Evolutionary conservation across 108 stramenopile genomes (phyloP).

Genomic region (Skeletonema costatum): DNA sequence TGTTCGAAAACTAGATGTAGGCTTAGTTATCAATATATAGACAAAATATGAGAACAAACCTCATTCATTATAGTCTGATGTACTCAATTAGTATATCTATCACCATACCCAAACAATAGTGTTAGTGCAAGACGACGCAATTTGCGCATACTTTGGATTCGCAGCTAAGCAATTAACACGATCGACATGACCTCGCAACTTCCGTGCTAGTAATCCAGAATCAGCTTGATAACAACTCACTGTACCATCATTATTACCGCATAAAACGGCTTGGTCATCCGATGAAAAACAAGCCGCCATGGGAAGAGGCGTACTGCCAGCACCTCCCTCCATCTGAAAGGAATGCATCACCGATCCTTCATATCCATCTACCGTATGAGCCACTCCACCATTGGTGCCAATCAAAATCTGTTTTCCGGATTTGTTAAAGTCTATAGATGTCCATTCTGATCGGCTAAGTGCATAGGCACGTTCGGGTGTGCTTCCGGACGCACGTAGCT

Average conservation of each 20-base stretch:
- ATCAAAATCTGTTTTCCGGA: constrained; percentile 79
- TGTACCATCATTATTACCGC: constrained; percentile 70
- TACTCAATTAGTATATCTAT: not conserved
- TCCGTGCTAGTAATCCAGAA: constrained; percentile 55
- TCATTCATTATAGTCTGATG: no score
- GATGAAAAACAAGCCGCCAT: constrained; percentile 69
- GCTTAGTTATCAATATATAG: not conserved
- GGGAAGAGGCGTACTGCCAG: constrained; percentile 10
- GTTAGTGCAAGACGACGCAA: constrained; percentile 70
- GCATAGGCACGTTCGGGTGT: constrained; percentile 42
- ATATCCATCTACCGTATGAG: constrained; percentile 75
- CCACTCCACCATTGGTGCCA: constrained; percentile 50
- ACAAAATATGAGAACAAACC: not conserved
- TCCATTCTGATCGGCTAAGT: constrained; percentile 54
- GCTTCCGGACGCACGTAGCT: constrained; percentile 16
- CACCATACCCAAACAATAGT: constrained; percentile 81
- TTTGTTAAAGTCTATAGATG: constrained; percentile 68
- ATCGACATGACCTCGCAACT: constrained; percentile 64
- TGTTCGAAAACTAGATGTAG: no score
- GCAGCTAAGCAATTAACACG: constrained; percentile 55
- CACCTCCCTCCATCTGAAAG: constrained; percentile 44
- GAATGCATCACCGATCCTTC: constrained; percentile 71
- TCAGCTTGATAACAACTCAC: constrained; percentile 68
- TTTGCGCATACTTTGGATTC: constrained; percentile 77
- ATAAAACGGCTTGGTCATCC: constrained; percentile 67